Conservation (phyloP, 805 yeast species). For the Candida silvicultrix region DNA sequence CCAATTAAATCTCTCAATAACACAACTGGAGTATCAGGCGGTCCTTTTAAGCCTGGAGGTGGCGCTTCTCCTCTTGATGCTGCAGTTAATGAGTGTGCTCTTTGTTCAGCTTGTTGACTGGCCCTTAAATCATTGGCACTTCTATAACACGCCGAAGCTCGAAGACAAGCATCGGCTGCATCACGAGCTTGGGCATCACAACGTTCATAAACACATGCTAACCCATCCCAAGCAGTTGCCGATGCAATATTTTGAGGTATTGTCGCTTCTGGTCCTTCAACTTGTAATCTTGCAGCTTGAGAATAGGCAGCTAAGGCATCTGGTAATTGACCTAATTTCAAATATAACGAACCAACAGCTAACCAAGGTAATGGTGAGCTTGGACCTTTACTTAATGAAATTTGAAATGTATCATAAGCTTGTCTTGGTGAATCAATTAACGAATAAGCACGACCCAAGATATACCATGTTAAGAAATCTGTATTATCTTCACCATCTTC, state of each 20-base stretch:
- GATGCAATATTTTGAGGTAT: slow-evolving; percentile 23
- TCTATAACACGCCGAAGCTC: slow-evolving; percentile 45
- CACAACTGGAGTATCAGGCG: slow-evolving; percentile 40
- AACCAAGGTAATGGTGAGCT: slow-evolving; percentile 59
- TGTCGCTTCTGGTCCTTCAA: slow-evolving; percentile 38
- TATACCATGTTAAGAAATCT: slow-evolving; percentile 52
- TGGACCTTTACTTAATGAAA: slow-evolving; percentile 47
- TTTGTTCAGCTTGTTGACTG: slow-evolving; percentile 35
- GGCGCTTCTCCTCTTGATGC: slow-evolving; percentile 38
- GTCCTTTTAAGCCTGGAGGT: slow-evolving; percentile 36
- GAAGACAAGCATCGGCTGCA: slow-evolving; percentile 51
- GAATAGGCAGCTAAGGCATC: slow-evolving; percentile 66
- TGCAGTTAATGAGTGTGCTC: slow-evolving; percentile 36
- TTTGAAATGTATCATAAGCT: slow-evolving; percentile 51
- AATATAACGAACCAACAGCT: slow-evolving; percentile 55
- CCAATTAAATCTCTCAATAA: slow-evolving; percentile 27
- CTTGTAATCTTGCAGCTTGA: slow-evolving; percentile 50
- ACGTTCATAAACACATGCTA: slow-evolving; percentile 55
- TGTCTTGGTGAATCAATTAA: slow-evolving; percentile 38
- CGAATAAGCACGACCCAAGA: slow-evolving; percentile 48
- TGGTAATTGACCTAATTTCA: slow-evolving; percentile 51
- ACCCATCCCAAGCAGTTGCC: slow-evolving; percentile 62
- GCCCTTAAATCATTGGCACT: slow-evolving; percentile 38
- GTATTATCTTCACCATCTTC: slow-evolving; percentile 25
- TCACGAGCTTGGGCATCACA: slow-evolving; percentile 55